These are phyloP conservation scores for Calamus simplicifolius DNA, from an alignment of 176 grass and related monocot species.

Conservation along the genomic window DNA sequence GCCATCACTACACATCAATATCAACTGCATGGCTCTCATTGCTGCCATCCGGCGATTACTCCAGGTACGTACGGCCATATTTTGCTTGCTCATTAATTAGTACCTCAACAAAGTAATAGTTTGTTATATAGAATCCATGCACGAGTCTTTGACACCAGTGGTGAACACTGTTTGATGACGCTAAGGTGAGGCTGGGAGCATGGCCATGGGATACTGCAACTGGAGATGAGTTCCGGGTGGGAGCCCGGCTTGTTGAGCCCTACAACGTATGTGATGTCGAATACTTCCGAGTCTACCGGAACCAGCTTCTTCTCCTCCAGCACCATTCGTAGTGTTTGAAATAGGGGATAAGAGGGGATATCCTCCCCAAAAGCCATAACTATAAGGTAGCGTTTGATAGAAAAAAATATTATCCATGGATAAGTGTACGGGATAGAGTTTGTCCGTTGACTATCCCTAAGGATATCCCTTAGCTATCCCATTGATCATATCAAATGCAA, in stretches of 20 bases:
- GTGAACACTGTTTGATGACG: slow-evolving; percentile 25
- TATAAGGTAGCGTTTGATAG: too few relatives aligned
- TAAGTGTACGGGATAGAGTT: too few relatives aligned
- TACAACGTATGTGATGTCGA: slow-evolving; percentile 87
- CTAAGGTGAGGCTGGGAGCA: slow-evolving; percentile 64
- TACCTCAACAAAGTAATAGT: too few relatives aligned
- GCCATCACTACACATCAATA: slow-evolving; percentile 70
- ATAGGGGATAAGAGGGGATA: too few relatives aligned
- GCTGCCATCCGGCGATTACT: slow-evolving; percentile 73
- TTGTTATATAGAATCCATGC: not conserved
- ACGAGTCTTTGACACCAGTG: not conserved
- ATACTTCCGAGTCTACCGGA: slow-evolving; percentile 72
- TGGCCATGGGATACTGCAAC: slow-evolving; percentile 91
- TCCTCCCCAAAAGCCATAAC: too few relatives aligned
- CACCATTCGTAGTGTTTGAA: too few relatives aligned
- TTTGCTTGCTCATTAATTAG: not conserved
- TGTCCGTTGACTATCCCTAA: too few relatives aligned
- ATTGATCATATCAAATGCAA: too few relatives aligned
- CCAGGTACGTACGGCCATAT: slow-evolving; percentile 40
- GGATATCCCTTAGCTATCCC: too few relatives aligned
- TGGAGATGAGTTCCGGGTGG: slow-evolving; percentile 83
- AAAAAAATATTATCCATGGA: too few relatives aligned
- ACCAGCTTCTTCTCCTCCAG: slow-evolving; percentile 58
- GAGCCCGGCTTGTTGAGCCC: slow-evolving; percentile 73
- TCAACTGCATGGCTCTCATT: slow-evolving; percentile 76